Conservation (phyloP, 1,284 basidiomycete species). For the Melampsora abietis-canadensis region DNA sequence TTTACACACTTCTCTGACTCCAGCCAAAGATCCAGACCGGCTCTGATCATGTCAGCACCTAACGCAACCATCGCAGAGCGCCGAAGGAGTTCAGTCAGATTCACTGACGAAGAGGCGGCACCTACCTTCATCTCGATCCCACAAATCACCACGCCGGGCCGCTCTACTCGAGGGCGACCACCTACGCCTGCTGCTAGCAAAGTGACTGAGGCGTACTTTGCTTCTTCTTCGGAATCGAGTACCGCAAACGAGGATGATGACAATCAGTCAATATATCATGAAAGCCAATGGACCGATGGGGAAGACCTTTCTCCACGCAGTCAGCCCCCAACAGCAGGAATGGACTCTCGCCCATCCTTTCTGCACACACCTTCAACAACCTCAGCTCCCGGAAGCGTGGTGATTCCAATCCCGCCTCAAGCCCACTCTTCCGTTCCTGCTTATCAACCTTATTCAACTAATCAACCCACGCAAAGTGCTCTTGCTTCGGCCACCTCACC, state of each 20-base stretch:
- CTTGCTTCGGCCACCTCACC: background rate
- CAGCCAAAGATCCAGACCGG: background rate
- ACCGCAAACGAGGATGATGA: conserved; percentile 14
- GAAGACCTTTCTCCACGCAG: conserved; percentile 6
- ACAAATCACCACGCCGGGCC: background rate
- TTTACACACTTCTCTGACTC: background rate
- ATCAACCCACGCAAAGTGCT: background rate
- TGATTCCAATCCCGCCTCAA: background rate
- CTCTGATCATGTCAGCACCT: conserved; percentile 28
- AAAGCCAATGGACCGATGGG: conserved; percentile 4
- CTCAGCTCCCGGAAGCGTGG: background rate
- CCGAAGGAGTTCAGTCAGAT: conserved; percentile 29
- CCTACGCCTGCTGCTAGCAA: conserved; percentile 22
- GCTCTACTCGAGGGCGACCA: conserved; percentile 31
- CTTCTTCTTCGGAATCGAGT: conserved; percentile 15
- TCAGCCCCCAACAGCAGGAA: background rate
- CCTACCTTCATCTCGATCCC: conserved; percentile 12
- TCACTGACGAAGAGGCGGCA: conserved; percentile 10
- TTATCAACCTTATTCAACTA: background rate
- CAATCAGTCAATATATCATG: background rate
- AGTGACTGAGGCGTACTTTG: conserved; percentile 31
- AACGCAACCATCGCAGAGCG: conserved; percentile 14
- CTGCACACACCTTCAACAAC: background rate
- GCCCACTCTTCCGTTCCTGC: background rate
- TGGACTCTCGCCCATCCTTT: background rate